Base-by-base conservation (phyloP, 2,329 filamentous ascomycete genomes). In the Fusarium mangiferae region DNA sequence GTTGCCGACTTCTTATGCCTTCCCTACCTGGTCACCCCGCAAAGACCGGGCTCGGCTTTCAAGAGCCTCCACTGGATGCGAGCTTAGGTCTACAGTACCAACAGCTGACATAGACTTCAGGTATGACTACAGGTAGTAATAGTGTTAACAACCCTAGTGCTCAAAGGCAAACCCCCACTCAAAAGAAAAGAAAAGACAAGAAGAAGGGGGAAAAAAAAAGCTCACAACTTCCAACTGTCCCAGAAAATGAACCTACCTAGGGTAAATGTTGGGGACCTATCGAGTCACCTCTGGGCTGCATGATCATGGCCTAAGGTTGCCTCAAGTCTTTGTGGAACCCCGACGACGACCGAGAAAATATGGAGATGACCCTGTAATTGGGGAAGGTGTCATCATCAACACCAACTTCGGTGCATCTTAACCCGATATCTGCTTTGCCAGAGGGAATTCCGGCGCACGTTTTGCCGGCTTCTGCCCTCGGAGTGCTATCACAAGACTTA, bases 351-450 rank as follows among this genome's bases (percentile, higher is more conserved):
- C 72, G 68, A 74, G 72, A 69, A 74, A 72, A 66, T 57, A 69
- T 75, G 72, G 72, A 57, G 72, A 68, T 61, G 38, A 15, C 28
- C 28, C 35, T 59, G 49, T 36, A 61, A 59, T 74, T 74, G 63
- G 72, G 64, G 72, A 66, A 55, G 51, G 54, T 26, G 72, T 68
- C 68, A 75, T 72, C 48, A 63, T 56, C 59, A 64, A 69, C 60
- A 71, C 71, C 54, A 68, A 48, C 63, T 65, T 74, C 72, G 72
- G 72, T 62, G 35, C 59, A 72, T 74, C 72, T 74, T 55, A n/a
- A 36, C 72, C 72, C 72, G 72, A 74, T 68, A 61, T 59, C 61
- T 59, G 51, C 48, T 69, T 62, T 59, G 57, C 56, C 38, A 68
- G 61, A 68, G 61, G 70, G 66, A 61, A 73, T 62, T 63, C 57